Conservation (phyloP, 306 rosid species). For the Ceratonia siliqua region DNA sequence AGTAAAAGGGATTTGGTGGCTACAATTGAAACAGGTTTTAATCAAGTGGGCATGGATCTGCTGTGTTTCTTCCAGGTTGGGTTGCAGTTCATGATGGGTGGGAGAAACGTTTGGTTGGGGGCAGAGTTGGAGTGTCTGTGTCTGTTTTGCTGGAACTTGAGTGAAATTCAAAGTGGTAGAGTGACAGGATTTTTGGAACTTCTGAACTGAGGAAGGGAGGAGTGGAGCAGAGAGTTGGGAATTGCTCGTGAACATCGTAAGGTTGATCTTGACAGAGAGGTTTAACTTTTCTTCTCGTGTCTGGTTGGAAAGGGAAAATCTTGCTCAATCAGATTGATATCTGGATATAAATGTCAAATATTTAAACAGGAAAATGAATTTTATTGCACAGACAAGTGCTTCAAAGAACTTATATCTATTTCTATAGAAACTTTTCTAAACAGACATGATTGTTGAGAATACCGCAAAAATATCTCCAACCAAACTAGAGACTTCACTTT, state of each 20-base stretch:
- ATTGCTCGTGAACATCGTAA: constrained; percentile 36
- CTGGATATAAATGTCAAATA: background rate
- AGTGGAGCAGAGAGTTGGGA: constrained; percentile 29
- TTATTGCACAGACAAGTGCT: too few species aligned
- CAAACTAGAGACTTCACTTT: constrained; percentile 20
- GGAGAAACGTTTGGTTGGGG: constrained; percentile 12
- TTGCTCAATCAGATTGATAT: background rate
- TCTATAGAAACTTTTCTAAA: too few species aligned
- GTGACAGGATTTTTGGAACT: constrained; percentile 15
- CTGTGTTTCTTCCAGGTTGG: constrained; percentile 46
- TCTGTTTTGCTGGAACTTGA: constrained; percentile 23
- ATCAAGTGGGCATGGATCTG: constrained; percentile 66
- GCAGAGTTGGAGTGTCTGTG: background rate
- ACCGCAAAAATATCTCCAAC: too few species aligned
- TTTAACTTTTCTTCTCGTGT: background rate
- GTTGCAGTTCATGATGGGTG: constrained; percentile 19
- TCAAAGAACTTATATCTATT: background rate
- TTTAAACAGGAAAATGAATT: background rate
- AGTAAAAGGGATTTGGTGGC: constrained; percentile 32
- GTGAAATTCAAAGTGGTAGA: constrained; percentile 35
- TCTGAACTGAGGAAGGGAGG: constrained; percentile 36
- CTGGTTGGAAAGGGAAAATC: background rate
- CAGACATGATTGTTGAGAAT: background rate
- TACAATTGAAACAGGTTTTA: constrained; percentile 47
- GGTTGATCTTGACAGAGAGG: background rate